These are phyloP conservation scores for Periconia macrospinosa DNA, from an alignment of 2,329 filamentous ascomycete genomes.

Conservation along the genomic window DNA sequence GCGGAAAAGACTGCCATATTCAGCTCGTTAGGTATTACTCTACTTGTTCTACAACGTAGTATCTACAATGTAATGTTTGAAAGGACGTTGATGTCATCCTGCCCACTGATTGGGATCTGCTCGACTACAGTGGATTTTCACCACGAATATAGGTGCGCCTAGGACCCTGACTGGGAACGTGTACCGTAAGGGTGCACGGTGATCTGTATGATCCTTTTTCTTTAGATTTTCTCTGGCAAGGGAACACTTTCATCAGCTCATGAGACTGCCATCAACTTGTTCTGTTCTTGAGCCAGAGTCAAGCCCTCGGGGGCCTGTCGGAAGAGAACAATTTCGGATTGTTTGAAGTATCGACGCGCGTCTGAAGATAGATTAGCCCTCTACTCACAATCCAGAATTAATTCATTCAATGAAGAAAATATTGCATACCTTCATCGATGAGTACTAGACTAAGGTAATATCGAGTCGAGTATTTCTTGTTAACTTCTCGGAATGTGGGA, in stretches of 20 bases:
- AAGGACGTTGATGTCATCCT: not conserved
- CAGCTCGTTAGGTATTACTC: slow-evolving; percentile 2
- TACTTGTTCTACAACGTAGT: slow-evolving; percentile 8
- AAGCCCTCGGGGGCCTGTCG: slow-evolving; percentile 66
- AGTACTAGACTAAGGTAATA: slow-evolving; percentile 97
- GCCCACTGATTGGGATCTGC: not conserved
- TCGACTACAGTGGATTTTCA: not conserved
- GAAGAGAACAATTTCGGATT: slow-evolving; percentile 96
- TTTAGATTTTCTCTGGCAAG: too few relatives aligned
- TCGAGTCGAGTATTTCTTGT: slow-evolving; percentile 98
- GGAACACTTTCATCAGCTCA: slow-evolving; percentile 20
- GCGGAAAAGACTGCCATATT: too few relatives aligned
- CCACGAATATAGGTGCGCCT: not conserved
- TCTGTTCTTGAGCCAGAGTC: slow-evolving; percentile 52
- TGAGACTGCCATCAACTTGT: slow-evolving; percentile 44
- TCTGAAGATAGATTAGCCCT: slow-evolving; percentile 57
- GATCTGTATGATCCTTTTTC: too few relatives aligned
- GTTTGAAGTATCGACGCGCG: slow-evolving; percentile 96
- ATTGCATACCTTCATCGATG: slow-evolving; percentile 78
- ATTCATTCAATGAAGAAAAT: slow-evolving; percentile 2
- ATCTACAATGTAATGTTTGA: slow-evolving; percentile 3
- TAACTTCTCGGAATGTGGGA: slow-evolving; percentile 97
- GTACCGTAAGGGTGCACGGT: slow-evolving; percentile 1
- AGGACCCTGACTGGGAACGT: not conserved
- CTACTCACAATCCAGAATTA: slow-evolving; percentile 10